Conservation (phyloP, 108 stramenopile species). For the Ochromonas danica region DNA sequence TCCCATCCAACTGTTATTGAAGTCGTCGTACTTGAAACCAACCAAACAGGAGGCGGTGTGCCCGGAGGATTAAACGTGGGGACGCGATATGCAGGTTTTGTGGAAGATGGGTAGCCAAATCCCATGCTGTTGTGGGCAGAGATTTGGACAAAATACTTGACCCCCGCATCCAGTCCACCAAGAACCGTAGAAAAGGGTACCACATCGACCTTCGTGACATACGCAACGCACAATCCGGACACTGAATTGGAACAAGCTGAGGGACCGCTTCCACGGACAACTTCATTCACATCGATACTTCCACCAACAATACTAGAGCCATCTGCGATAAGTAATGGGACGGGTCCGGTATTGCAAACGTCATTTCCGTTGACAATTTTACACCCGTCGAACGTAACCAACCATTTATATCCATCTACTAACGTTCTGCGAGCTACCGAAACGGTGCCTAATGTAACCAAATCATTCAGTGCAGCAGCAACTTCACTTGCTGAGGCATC, state of each 20-base stretch:
- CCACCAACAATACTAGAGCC: conserved; percentile 58
- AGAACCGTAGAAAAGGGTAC: conserved; percentile 60
- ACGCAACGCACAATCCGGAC: conserved; percentile 55
- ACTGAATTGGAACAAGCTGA: conserved; percentile 57
- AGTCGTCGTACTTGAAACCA: conserved; percentile 60
- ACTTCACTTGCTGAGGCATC: conserved; percentile 65
- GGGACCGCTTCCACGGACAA: conserved; percentile 55
- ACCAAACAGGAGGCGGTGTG: conserved; percentile 62
- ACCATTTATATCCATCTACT: conserved; percentile 37
- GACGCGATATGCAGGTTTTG: conserved; percentile 40
- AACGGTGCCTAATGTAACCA: conserved; percentile 67
- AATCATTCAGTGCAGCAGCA: conserved; percentile 59
- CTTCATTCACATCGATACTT: conserved; percentile 38
- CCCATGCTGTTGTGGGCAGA: conserved; percentile 55
- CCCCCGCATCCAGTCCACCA: conserved; percentile 56
- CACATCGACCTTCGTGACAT: conserved; percentile 54
- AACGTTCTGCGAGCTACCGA: conserved; percentile 55
- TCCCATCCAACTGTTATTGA: conserved; percentile 72
- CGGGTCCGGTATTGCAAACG: conserved; percentile 72
- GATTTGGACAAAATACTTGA: conserved; percentile 66
- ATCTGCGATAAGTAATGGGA: conserved; percentile 49
- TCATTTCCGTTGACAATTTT: conserved; percentile 40
- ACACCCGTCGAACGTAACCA: conserved; percentile 30
- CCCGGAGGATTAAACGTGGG: conserved; percentile 65
- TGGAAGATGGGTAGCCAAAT: conserved; percentile 41